Base-by-base conservation (phyloP, 176 grass and related monocot species). In the Cenchrus fungigraminus region DNA sequence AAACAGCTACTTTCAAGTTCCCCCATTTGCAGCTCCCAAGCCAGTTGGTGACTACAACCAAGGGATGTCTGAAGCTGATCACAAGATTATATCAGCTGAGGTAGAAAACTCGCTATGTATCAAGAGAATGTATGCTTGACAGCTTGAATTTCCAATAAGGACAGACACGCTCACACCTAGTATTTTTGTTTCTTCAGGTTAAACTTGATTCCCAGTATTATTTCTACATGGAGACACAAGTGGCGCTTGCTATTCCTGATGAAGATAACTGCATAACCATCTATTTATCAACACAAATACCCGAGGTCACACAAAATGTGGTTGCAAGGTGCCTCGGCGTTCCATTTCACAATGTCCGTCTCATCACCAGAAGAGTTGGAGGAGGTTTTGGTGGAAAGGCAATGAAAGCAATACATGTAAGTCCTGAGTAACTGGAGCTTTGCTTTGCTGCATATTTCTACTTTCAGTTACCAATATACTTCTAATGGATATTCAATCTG, bases 21-120 rank as follows among this genome's bases (percentile, higher is more conserved):
- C 86, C 45, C 81, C 92, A 29, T 76, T 80, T 81, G 20, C 89
- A 9, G 44, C 61, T 77, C 88, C 92, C 52, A 79, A 81, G 71
- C 86, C 89, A 79, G 60, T 94, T 81, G 94, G 94, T 72, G 88
- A 97, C 53, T 84, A 90, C 32, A 73, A 93, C 13, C 65, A 90
- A 83, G 94, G 92, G 79, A 94, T 97, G 94, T 89, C 87, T 40
- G 85, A 92, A 87, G 94, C 94, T 80, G 92, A 97, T 85, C 94
- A 97, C 74, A 97, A 90, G 80, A 94, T 97, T 70, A 51, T 89
- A 40, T 90, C 86, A 46, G 90, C 65, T 57, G 89, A 95, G 91
- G 93, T 92, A 84, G 34, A 46, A 42, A 15, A 4, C 79, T 65
- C n/a, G 0, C 37, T 44, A 40, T 9, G 25, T 73, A 50, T 60